A percentile compares a stretch with the other conserved stretches of the same genome.
These are phyloP conservation scores for Talaromyces sp. DNA, from an alignment of 2,329 filamentous ascomycete genomes.

Conservation along the genomic window DNA sequence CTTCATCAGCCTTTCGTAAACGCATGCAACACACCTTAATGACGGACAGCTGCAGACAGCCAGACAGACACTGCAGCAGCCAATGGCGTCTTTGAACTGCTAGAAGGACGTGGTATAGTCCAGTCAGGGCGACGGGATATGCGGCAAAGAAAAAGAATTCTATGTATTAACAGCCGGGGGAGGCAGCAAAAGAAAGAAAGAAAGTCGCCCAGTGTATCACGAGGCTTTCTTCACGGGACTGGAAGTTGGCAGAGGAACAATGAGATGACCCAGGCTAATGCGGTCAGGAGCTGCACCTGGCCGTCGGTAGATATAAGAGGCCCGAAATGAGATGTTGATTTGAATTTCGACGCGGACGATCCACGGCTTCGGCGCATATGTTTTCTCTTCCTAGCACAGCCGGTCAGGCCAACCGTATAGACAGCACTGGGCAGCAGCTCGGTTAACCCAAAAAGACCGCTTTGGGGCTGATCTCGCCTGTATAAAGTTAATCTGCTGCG, in stretches of 20 bases:
- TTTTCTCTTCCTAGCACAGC: background rate
- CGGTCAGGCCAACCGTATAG: background rate
- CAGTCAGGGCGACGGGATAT: background rate
- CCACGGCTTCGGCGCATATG: constrained; percentile 2
- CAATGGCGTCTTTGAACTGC: background rate
- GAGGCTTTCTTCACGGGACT: background rate
- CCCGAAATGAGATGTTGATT: constrained; percentile 1
- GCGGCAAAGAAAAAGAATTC: background rate
- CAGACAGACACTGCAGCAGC: background rate
- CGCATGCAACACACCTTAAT: background rate
- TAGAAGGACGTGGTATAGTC: background rate
- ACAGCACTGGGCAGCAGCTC: background rate
- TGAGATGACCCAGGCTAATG: background rate
- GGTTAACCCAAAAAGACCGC: background rate
- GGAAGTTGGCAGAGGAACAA: background rate
- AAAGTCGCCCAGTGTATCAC: background rate
- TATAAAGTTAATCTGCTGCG: background rate
- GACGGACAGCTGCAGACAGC: no score
- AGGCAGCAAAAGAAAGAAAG: background rate
- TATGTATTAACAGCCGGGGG: background rate
- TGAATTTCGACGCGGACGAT: background rate
- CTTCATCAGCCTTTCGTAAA: background rate
- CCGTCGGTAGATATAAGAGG: constrained; percentile 5
- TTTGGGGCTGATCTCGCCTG: background rate
- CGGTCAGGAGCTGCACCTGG: constrained; percentile 7